Evolutionary conservation across 139 green algal genomes (phyloP).

Genomic region (Volvox reticuliferus): DNA sequence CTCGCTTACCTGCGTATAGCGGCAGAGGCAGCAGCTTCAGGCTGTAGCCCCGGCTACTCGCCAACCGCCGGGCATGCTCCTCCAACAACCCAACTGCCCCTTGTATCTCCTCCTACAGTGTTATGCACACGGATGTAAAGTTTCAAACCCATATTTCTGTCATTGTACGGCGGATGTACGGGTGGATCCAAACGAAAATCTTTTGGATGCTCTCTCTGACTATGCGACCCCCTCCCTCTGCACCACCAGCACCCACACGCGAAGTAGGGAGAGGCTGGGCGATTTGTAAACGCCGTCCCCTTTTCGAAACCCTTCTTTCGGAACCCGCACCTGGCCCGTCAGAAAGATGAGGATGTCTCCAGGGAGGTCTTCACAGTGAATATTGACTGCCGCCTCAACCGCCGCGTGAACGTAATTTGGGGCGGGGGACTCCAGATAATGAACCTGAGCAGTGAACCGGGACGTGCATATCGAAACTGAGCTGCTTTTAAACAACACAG

Average conservation of each 20-base stretch:
- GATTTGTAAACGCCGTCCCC: neutral
- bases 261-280: no score
- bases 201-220: no score
- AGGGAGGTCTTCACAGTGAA: conserved; percentile 83
- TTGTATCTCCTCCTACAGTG: conserved; percentile 80
- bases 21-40: conserved; percentile 27
- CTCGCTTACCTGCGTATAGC: conserved; percentile 32
- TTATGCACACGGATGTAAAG: no score
- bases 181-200: no score
- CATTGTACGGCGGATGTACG: no score
- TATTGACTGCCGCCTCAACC: conserved; percentile 78
- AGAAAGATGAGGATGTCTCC: conserved; percentile 97
- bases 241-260: no score
- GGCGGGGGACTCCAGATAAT: conserved; percentile 82
- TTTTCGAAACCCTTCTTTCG: conserved; percentile 31
- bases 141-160: no score
- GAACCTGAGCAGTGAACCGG: conserved; percentile 61
- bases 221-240: no score
- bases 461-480: no score
- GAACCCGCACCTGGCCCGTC: conserved; percentile 75
- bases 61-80: conserved; percentile 68
- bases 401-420: conserved; percentile 82
- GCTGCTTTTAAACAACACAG: no score
- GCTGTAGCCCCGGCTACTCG: conserved; percentile 46
- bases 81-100: conserved; percentile 73